A percentile compares a stretch with the other conserved stretches of the same genome.
Conservation (phyloP, 805 yeast species). For the Saturnispora mendoncae region DNA sequence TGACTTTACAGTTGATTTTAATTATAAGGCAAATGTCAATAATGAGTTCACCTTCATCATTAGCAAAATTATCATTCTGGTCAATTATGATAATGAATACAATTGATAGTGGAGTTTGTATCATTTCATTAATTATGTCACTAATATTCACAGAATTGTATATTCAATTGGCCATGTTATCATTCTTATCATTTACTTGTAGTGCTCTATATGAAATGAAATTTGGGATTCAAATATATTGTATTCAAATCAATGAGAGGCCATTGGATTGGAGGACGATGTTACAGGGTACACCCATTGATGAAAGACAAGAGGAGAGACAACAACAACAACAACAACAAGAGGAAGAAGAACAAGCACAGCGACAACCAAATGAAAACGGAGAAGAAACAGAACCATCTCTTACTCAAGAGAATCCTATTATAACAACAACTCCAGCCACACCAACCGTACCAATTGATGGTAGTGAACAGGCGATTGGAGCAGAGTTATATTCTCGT, state of each 20-base stretch:
- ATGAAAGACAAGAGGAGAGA: slow-evolving; percentile 24
- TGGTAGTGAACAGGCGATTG: slow-evolving; percentile 44
- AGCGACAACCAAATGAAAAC: slow-evolving; percentile 11
- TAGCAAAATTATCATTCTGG: slow-evolving; percentile 65
- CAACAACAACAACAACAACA: too few species aligned
- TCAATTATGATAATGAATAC: slow-evolving; percentile 54
- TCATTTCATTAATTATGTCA: slow-evolving; percentile 52
- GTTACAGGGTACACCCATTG: slow-evolving; percentile 49
- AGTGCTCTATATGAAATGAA: slow-evolving; percentile 70
- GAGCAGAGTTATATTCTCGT: slow-evolving; percentile 49
- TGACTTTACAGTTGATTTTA: slow-evolving; percentile 46
- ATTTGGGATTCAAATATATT: slow-evolving; percentile 56
- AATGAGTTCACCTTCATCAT: slow-evolving; percentile 71
- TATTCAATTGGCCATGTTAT: slow-evolving; percentile 58
- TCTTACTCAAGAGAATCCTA: background rate
- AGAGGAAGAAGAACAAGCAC: slow-evolving; percentile 13
- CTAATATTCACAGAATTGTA: slow-evolving; percentile 48
- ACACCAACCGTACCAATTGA: slow-evolving; percentile 24
- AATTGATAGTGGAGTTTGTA: slow-evolving; percentile 61
- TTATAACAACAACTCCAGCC: slow-evolving; percentile 15
- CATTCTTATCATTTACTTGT: slow-evolving; percentile 59
- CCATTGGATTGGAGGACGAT: slow-evolving; percentile 59
- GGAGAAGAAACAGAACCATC: slow-evolving; percentile 4
- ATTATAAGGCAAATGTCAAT: slow-evolving; percentile 61
- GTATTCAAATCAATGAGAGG: slow-evolving; percentile 66